Evolutionary conservation across 345 rosid species (phyloP), one percentile per base, ranked within the genome.

Genomic region (Hevea brasiliensis): DNA sequence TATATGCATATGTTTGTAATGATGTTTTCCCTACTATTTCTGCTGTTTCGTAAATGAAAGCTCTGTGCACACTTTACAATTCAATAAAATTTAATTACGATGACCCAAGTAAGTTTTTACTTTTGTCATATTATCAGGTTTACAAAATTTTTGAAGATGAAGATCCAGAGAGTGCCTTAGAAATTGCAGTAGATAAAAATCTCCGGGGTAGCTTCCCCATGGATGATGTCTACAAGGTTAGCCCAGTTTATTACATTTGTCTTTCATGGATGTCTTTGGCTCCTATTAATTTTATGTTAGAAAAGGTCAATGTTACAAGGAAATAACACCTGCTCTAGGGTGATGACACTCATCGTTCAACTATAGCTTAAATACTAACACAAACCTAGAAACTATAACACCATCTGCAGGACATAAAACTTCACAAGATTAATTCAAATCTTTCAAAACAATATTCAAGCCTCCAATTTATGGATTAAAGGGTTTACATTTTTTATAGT

Each of bases 221-320:
- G 73, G 88, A 83, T 20, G 87, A 81, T 67, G 80, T 77, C 37
- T 86, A 74, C 75, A 84, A 80, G 87, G 94, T 86, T 67, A 23
- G 80, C 32, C n/a, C 7, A 17, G 24, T 55, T 61, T 26, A 32
- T 45, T 10, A 45, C 4, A 12, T 10, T 10, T 12, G 3, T 45
- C 50, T 4, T n/a, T 12, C 3, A 45, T 10, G 50, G 50, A 3
- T 45, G 17, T 45, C 50, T 45, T 0, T 4, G 15, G 4, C 37
- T 32, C 37, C 37, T 32, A 32, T 32, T 32, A 32, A 32, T 32
- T 32, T 1, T 32, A 32, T 32, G 37, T 4, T 32, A 32, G 2
- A 32, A 32, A 32, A 32, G 37, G 37, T 32, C 4, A 4, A 4
- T 32, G 37, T 55, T 58, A 26, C n/a, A n/a, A n/a, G n/a, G n/a